A percentile compares a stretch with the other conserved stretches of the same genome.
These are phyloP conservation scores for Vigna angularis DNA, from an alignment of 306 rosid genomes.

Conservation along the genomic window DNA sequence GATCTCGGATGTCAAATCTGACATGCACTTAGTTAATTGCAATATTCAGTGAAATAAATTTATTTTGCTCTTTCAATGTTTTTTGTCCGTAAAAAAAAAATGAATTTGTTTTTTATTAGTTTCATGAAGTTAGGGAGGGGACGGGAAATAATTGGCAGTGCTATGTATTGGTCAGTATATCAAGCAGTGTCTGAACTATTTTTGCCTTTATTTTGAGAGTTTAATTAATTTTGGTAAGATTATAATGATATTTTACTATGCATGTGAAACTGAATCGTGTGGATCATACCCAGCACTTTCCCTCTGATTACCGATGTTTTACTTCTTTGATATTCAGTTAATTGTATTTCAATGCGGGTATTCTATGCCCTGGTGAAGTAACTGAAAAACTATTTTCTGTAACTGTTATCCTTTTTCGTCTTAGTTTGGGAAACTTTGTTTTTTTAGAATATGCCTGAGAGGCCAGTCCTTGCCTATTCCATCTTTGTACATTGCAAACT, in stretches of 20 bases:
- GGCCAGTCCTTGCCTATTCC: not conserved
- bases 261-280: not conserved
- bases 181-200: not conserved
- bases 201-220: not conserved
- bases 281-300: not conserved
- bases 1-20: not conserved
- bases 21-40: not conserved
- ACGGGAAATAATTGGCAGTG: not conserved
- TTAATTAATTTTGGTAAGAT: not conserved
- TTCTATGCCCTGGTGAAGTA: constrained; percentile 26
- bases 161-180: not conserved
- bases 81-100: not conserved
- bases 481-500: not conserved
- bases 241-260: not conserved
- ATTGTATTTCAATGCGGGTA: constrained; percentile 14
- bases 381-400: not conserved
- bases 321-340: not conserved
- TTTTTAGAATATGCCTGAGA: not conserved
- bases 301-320: not conserved
- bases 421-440: constrained; percentile 2
- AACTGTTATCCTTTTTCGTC: not conserved
- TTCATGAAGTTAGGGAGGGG: not conserved
- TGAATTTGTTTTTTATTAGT: not conserved
- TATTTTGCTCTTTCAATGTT: not conserved
- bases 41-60: not conserved